These are phyloP conservation scores for Eimeria acervulina DNA, from an alignment of 169 alveolate genomes.

Conservation along the genomic window DNA sequence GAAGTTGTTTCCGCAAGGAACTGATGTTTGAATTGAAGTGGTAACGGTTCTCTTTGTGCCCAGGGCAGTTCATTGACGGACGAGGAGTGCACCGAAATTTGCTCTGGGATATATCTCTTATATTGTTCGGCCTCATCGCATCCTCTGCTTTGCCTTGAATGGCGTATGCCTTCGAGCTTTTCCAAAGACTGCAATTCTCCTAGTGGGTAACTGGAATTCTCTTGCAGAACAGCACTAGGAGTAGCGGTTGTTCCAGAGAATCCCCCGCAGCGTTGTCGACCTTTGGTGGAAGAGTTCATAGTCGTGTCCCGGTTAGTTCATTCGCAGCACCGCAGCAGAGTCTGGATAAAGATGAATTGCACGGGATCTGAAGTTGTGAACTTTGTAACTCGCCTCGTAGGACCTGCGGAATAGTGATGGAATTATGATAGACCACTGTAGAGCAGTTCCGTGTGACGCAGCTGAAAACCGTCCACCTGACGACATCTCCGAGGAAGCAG, in stretches of 20 bases:
- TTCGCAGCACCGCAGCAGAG: not conserved
- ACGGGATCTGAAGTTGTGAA: not conserved
- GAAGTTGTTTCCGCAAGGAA: not conserved
- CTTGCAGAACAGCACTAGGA: not conserved
- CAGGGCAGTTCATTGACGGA: conserved; percentile 47
- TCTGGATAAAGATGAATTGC: not conserved
- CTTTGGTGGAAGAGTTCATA: not conserved
- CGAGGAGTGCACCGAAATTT: conserved; percentile 23
- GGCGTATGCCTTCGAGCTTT: not conserved
- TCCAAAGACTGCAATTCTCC: conserved; percentile 1
- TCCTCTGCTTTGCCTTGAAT: not conserved
- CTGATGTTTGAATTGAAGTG: not conserved
- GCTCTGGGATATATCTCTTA: conserved; percentile 29
- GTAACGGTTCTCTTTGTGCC: not conserved
- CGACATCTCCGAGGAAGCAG: not conserved
- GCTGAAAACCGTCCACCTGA: not conserved
- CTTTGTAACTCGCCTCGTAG: not conserved
- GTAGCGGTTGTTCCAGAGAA: not conserved
- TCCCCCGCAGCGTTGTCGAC: not conserved
- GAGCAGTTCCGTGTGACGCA: not conserved
- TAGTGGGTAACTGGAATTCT: not conserved
- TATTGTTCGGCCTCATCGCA: conserved; percentile 27
- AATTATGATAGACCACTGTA: not conserved
- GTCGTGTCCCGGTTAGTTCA: not conserved
- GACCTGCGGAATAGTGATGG: not conserved